Evolutionary conservation across 306 rosid species (phyloP).

Genomic region (Quercus engelmannii): DNA sequence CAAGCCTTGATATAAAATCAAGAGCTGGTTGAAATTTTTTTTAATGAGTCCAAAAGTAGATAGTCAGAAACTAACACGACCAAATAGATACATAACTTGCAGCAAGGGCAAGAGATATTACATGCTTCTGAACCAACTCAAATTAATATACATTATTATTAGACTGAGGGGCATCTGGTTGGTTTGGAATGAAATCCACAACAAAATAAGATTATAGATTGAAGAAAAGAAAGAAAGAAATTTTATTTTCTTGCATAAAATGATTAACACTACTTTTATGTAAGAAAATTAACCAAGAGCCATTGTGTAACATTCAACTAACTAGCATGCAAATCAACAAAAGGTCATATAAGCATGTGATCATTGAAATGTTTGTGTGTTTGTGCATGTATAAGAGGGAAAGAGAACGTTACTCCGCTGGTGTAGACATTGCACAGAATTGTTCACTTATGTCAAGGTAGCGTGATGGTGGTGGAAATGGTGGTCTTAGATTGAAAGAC

Average conservation of each 20-base stretch:
- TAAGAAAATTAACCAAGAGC: not conserved
- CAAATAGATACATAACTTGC: not conserved
- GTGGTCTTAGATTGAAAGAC: not conserved
- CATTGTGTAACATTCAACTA: no score
- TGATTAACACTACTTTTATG: not conserved
- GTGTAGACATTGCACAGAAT: slow-evolving; percentile 58
- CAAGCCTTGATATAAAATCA: not conserved
- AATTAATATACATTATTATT: no score
- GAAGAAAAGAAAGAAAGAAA: not conserved
- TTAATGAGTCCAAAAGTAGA: not conserved
- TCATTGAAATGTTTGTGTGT: not conserved
- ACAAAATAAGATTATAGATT: not conserved
- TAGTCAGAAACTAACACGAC: not conserved
- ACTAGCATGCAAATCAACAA: not conserved
- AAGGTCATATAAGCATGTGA: not conserved
- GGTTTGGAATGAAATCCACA: not conserved
- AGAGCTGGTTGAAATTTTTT: not conserved
- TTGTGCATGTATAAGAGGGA: not conserved
- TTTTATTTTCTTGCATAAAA: not conserved
- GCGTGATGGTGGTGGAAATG: not conserved
- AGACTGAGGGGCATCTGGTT: no score
- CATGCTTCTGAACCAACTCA: no score
- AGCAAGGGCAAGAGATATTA: no score
- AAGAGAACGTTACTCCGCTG: slow-evolving; percentile 50
- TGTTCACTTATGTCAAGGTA: not conserved